These are phyloP conservation scores for Haberlea rhodopensis DNA, from an alignment of 257 asterid genomes.

Conservation along the genomic window DNA sequence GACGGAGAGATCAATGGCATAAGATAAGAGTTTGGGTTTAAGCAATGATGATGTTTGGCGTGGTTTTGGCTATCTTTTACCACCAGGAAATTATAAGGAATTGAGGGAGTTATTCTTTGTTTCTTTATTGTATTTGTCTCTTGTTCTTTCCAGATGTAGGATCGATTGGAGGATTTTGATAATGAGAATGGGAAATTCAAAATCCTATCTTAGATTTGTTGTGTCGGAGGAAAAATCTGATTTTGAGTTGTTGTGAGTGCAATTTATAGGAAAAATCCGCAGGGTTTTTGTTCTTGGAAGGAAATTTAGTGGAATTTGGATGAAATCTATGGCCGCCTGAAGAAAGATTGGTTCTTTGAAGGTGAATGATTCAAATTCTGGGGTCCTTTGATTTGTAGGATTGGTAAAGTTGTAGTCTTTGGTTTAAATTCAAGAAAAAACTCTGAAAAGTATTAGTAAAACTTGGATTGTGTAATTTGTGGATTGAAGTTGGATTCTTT, in stretches of 20 bases:
- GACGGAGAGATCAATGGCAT: constrained; percentile 67
- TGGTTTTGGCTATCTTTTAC: constrained; percentile 48
- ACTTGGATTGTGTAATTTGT: constrained; percentile 20
- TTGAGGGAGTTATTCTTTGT: no score
- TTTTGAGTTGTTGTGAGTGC: constrained; percentile 33
- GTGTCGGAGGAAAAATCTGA: constrained; percentile 18
- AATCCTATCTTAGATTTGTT: no score
- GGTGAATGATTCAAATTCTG: constrained; percentile 40
- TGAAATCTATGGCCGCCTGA: constrained; percentile 29
- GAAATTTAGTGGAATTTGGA: constrained; percentile 33
- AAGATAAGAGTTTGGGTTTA: constrained; percentile 92
- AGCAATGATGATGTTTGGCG: constrained; percentile 43
- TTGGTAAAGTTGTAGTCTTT: constrained; percentile 34
- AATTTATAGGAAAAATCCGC: constrained; percentile 11
- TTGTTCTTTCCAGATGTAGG: background rate
- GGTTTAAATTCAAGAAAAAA: constrained; percentile 11
- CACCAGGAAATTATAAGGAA: constrained; percentile 4
- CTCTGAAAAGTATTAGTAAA: constrained; percentile 18
- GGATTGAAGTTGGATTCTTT: constrained; percentile 1
- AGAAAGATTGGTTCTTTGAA: constrained; percentile 27
- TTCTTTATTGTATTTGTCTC: no score
- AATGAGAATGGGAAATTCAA: constrained; percentile 25
- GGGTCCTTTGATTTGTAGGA: constrained; percentile 21
- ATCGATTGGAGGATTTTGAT: constrained; percentile 21
- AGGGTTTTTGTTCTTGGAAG: constrained; percentile 23